Evolutionary conservation across 129 eudicot genomes (phyloP).

Genomic region (Flaveria robusta): DNA sequence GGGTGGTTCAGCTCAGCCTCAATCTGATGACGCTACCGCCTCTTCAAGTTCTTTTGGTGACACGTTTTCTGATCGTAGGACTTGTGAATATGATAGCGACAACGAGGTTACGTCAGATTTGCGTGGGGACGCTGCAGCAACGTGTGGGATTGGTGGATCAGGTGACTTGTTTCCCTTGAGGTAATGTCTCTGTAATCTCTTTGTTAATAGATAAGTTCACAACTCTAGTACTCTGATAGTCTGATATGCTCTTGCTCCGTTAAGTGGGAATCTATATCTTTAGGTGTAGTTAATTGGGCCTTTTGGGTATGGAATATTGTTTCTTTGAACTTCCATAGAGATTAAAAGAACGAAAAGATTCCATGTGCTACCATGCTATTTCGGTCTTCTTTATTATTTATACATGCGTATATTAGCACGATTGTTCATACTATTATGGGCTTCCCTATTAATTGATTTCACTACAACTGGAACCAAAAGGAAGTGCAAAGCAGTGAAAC

Average conservation of each 20-base stretch:
- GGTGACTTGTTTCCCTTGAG: slow-evolving; percentile 46
- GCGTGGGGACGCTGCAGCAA: slow-evolving; percentile 39
- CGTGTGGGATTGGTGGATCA: slow-evolving; percentile 39
- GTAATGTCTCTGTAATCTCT: slow-evolving; percentile 31
- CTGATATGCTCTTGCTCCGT: background rate
- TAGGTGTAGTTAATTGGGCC: background rate
- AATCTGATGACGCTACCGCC: slow-evolving; percentile 49
- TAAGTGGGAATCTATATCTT: background rate
- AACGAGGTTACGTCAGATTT: slow-evolving; percentile 55
- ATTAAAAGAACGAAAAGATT: no score
- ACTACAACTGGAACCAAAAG: no score
- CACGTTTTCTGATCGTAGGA: slow-evolving; percentile 42
- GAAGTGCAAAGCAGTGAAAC: no score
- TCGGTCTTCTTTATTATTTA: no score
- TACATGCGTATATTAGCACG: no score
- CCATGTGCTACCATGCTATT: background rate
- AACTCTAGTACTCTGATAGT: background rate
- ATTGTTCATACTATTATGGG: no score
- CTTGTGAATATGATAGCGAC: slow-evolving; percentile 40
- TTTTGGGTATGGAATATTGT: background rate
- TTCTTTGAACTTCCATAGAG: no score
- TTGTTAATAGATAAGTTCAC: background rate
- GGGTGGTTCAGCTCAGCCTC: slow-evolving; percentile 30
- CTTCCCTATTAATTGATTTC: no score
- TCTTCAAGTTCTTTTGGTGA: slow-evolving; percentile 77